Evolutionary conservation across 805 yeast genomes (phyloP).

Genomic region (Schizosaccharomyces osmophilus): DNA sequence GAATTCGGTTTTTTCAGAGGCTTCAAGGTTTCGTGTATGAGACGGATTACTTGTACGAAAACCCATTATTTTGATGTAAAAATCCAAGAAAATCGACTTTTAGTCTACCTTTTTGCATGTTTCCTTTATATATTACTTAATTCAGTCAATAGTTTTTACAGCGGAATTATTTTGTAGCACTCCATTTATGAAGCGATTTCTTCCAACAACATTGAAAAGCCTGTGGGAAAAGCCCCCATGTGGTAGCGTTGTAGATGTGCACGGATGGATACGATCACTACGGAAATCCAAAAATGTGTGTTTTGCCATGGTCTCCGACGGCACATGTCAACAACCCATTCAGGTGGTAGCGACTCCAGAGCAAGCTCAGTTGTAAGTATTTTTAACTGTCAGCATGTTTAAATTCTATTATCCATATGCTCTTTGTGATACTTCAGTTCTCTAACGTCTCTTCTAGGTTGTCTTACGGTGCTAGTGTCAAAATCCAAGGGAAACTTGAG

Average conservation of each 20-base stretch:
- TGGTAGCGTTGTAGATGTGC: conserved; percentile 17
- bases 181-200: not conserved
- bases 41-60: no score
- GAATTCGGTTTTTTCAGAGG: no score
- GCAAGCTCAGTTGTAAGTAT: not conserved
- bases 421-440: not conserved
- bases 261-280: conserved; percentile 57
- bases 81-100: no score
- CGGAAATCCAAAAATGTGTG: conserved; percentile 52
- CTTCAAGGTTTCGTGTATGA: no score
- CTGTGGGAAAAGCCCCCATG: not conserved
- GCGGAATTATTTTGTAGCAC: not conserved
- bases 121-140: no score
- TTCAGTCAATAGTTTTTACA: no score
- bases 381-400: not conserved
- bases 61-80: no score
- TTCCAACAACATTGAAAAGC: not conserved
- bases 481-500: not conserved
- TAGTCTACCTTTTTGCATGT: no score
- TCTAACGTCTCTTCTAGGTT: not conserved
- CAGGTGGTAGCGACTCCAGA: conserved; percentile 25
- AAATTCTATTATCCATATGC: not conserved
- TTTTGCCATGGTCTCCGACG: conserved; percentile 63
- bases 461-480: not conserved
- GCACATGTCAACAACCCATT: conserved; percentile 31